Conservation (phyloP, 75 land plant genomes). For the Gnetum montanum region DNA sequence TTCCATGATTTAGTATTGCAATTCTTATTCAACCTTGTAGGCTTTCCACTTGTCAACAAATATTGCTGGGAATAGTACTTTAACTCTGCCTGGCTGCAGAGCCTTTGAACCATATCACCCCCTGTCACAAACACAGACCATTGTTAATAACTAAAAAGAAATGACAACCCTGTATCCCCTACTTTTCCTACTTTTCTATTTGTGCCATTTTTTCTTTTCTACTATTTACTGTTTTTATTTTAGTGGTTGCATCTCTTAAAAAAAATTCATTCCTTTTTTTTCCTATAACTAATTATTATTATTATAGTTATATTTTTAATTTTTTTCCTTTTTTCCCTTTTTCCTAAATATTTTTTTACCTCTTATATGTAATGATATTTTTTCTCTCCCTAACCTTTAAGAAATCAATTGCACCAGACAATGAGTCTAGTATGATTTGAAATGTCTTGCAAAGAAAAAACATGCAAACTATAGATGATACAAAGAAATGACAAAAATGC, state of each 20-base stretch:
- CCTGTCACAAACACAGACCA: constrained; percentile 10
- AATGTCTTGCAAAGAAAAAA: no score
- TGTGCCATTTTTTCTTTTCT: neutral
- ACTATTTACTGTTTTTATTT: neutral
- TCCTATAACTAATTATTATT: neutral
- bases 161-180: no score
- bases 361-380: no score
- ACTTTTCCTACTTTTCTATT: neutral
- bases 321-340: no score
- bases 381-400: no score
- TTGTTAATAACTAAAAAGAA: constrained; percentile 1
- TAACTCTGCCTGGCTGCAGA: constrained; percentile 61
- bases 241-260: neutral
- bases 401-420: no score
- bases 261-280: neutral
- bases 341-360: no score
- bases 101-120: constrained; percentile 35
- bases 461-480: no score
- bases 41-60: constrained; percentile 2
- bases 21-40: constrained; percentile 47
- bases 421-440: no score
- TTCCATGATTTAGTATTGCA: constrained; percentile 73
- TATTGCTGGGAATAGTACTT: constrained; percentile 51
- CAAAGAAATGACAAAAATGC: no score
- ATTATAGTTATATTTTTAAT: neutral